Conservation (phyloP, 176 grass and related monocot species). For the Phoenix dactylifera region DNA sequence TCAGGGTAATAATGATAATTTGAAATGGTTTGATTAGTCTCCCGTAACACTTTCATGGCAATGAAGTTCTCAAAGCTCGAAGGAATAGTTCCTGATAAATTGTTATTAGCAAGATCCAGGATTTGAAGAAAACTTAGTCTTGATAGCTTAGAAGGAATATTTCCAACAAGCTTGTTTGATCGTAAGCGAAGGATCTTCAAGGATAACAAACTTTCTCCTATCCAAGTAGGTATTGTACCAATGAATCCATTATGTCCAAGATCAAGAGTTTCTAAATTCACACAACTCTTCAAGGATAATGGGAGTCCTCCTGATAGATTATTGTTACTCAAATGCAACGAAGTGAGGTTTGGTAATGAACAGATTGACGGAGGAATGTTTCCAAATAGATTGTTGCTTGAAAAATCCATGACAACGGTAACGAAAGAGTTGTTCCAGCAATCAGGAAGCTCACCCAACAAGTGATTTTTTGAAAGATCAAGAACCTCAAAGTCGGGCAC, state of each 20-base stretch:
- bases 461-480: too few relatives aligned
- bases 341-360: too few relatives aligned
- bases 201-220: neutral
- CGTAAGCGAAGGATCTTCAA: constrained; percentile 1
- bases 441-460: neutral
- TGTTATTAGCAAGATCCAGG: too few relatives aligned
- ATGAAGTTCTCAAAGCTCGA: too few relatives aligned
- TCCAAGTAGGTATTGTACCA: constrained; percentile 11
- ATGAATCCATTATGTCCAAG: constrained; percentile 1
- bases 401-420: neutral
- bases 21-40: too few relatives aligned
- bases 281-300: neutral
- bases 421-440: neutral
- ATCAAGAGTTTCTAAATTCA: neutral
- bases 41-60: too few relatives aligned
- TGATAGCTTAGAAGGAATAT: constrained; percentile 2
- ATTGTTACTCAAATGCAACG: too few relatives aligned
- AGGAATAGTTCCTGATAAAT: too few relatives aligned
- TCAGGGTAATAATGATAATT: too few relatives aligned
- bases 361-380: neutral
- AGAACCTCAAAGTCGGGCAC: too few relatives aligned
- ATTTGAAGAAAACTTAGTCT: too few relatives aligned
- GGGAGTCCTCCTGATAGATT: neutral
- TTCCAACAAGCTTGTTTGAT: constrained; percentile 21
- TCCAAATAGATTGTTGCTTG: neutral